Conservation (phyloP, 495 filamentous ascomycete genomes). For the Penicillium simplicissimum region DNA sequence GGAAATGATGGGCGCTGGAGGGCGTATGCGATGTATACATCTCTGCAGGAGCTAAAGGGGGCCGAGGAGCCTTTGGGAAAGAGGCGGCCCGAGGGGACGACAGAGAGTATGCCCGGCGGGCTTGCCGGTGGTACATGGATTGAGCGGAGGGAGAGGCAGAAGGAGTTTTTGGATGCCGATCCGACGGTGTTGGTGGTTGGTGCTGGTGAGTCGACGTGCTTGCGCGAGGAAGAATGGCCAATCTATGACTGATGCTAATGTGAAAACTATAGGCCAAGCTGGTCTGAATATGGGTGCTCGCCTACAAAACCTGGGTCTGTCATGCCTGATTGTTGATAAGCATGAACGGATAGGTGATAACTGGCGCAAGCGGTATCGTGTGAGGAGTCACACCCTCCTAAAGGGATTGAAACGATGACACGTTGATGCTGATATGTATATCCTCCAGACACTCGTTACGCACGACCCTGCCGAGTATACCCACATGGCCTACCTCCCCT, state of each 20-base stretch:
- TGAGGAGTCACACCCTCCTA: conserved; percentile 11
- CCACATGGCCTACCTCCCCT: conserved; percentile 71
- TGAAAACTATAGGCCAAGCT: conserved; percentile 39
- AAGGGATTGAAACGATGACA: neutral
- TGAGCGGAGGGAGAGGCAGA: conserved; percentile 57
- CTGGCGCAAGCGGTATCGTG: conserved; percentile 67
- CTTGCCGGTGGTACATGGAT: conserved; percentile 66
- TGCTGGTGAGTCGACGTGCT: conserved; percentile 36
- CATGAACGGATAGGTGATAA: conserved; percentile 71
- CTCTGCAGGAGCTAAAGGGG: conserved; percentile 52
- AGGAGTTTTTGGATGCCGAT: conserved; percentile 57
- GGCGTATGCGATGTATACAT: conserved; percentile 65
- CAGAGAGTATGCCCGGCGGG: conserved; percentile 59
- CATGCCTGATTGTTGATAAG: conserved; percentile 64
- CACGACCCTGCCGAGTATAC: conserved; percentile 75
- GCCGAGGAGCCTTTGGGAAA: conserved; percentile 52
- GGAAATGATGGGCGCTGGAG: conserved; percentile 54
- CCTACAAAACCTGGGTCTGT: conserved; percentile 66
- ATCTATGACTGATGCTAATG: neutral
- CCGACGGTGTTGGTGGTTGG: conserved; percentile 70
- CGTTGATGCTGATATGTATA: neutral
- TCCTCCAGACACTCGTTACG: conserved; percentile 26
- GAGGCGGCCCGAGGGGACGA: conserved; percentile 52
- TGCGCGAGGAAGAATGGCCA: neutral
- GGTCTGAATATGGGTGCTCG: conserved; percentile 65